Conservation (phyloP, 2,329 filamentous ascomycete genomes). For the Fusarium concolor region DNA sequence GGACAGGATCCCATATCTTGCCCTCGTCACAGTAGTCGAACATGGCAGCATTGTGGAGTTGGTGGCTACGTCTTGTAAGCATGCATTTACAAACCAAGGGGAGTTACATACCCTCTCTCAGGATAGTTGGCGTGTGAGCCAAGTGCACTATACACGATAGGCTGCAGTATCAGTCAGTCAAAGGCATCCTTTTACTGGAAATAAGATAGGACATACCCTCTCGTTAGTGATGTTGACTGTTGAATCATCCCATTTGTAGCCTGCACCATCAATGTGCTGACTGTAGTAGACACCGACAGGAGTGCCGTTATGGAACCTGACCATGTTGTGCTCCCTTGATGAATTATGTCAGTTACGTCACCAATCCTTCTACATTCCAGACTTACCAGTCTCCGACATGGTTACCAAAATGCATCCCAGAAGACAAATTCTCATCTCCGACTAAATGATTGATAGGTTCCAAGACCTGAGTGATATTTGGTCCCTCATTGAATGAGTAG, state of each 20-base stretch:
- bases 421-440: slow-evolving; percentile 1
- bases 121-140: slow-evolving; percentile 53
- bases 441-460: slow-evolving; percentile 45
- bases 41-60: slow-evolving; percentile 50
- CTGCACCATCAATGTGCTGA: slow-evolving; percentile 44
- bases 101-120: slow-evolving; percentile 42
- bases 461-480: slow-evolving; percentile 50
- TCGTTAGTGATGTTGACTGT: slow-evolving; percentile 40
- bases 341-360: background rate
- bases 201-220: slow-evolving; percentile 39
- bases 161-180: slow-evolving; percentile 37
- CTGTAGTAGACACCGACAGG: slow-evolving; percentile 48
- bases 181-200: too few relatives aligned
- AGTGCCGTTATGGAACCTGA: slow-evolving; percentile 44
- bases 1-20: slow-evolving; percentile 50
- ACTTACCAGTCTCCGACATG: slow-evolving; percentile 49
- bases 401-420: slow-evolving; percentile 48
- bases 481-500: slow-evolving; percentile 50
- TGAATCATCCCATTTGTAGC: slow-evolving; percentile 47
- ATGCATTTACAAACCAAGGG: rapidly evolving
- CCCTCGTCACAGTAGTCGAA: slow-evolving; percentile 52
- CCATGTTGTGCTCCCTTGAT: slow-evolving; percentile 44
- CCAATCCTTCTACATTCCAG: rapidly evolving
- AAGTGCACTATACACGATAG: slow-evolving; percentile 50
- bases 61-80: slow-evolving; percentile 40